These are phyloP conservation scores for Colletotrichum caudatum DNA, from an alignment of 2,329 filamentous ascomycete species.

Conservation along the genomic window DNA sequence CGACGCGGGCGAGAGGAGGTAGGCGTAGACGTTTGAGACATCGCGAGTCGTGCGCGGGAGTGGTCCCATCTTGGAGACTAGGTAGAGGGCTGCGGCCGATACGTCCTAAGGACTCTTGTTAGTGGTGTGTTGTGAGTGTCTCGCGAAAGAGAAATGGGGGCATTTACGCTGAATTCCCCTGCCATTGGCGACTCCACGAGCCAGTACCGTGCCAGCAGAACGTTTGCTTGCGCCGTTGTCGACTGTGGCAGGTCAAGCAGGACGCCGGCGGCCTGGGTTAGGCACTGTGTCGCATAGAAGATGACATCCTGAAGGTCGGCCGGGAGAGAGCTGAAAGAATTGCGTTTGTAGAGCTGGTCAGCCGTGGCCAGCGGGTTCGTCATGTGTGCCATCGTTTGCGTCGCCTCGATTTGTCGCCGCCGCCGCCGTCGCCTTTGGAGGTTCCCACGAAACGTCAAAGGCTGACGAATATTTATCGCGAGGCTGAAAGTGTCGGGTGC, in stretches of 20 bases:
- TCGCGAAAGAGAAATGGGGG: neutral
- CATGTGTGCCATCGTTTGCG: slow-evolving; percentile 41
- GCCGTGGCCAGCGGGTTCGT: slow-evolving; percentile 79
- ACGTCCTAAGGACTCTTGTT: slow-evolving; percentile 69
- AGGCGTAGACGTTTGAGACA: slow-evolving; percentile 86
- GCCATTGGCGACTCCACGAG: slow-evolving; percentile 67
- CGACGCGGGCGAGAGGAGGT: slow-evolving; percentile 75
- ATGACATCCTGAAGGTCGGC: slow-evolving; percentile 77
- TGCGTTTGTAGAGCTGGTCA: slow-evolving; percentile 73
- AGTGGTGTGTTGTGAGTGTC: neutral
- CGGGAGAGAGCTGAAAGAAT: slow-evolving; percentile 70
- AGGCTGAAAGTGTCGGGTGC: slow-evolving; percentile 27
- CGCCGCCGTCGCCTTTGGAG: no score
- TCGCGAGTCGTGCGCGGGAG: slow-evolving; percentile 82
- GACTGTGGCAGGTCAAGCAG: slow-evolving; percentile 88
- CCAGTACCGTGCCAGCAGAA: slow-evolving; percentile 87
- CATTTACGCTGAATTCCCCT: slow-evolving; percentile 67
- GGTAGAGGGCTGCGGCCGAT: slow-evolving; percentile 84
- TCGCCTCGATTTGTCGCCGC: neutral
- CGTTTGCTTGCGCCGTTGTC: slow-evolving; percentile 85
- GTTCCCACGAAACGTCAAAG: neutral
- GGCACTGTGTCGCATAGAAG: slow-evolving; percentile 76
- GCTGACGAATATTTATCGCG: slow-evolving; percentile 7
- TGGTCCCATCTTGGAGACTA: slow-evolving; percentile 85
- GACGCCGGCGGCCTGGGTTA: slow-evolving; percentile 83